Evolutionary conservation across 768 basidiomycete genomes (phyloP), one percentile per base, ranked within the genome.

Genomic region (Cantharellus anzutake): DNA sequence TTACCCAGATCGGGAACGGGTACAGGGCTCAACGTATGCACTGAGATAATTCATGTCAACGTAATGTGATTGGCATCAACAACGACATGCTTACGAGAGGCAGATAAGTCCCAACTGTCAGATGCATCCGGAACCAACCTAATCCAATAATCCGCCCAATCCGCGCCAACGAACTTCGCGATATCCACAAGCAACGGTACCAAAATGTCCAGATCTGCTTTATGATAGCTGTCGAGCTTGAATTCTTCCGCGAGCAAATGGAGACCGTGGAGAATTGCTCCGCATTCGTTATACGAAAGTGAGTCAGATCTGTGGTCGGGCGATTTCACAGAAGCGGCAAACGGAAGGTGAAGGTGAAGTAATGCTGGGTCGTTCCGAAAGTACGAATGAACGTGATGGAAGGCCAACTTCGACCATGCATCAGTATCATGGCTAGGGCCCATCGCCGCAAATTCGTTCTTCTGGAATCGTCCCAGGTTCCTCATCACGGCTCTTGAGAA

Each of bases 141-240:
- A 66, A 84, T 83, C 92, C 91, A 94, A 67, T 92, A 92, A 70
- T 96, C 90, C 3, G 80, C 80, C 92, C 91, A 94, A 66, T 90
- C 90, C 0, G 82, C 80, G 20, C 86, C 79, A 14, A 87, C 76
- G 11, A 78, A 71, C 34, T 76, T 66, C 2, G 60, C 62, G n/a
- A 69, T 39, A 5, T 60, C 51, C 5, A 67, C 56, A 39, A 59
- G 83, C 81, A 60, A 85, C 68, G 80, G 78, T 4, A 76, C 81
- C 5, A 92, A 71, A 57, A 72, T 70, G 48, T 76, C 65, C 42
- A 92, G 72, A 2, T 76, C 75, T 14, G 82, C 77, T 41, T 83
- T 68, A 60, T 83, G 78, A 66, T 86, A 55, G n/a, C 59, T 39
- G 29, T 63, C 60, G 42, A 74, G 60, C 35, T 69, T 67, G 40